Base-by-base conservation (phyloP, 1,284 basidiomycete genomes). In the Austropuccinia psidii region DNA sequence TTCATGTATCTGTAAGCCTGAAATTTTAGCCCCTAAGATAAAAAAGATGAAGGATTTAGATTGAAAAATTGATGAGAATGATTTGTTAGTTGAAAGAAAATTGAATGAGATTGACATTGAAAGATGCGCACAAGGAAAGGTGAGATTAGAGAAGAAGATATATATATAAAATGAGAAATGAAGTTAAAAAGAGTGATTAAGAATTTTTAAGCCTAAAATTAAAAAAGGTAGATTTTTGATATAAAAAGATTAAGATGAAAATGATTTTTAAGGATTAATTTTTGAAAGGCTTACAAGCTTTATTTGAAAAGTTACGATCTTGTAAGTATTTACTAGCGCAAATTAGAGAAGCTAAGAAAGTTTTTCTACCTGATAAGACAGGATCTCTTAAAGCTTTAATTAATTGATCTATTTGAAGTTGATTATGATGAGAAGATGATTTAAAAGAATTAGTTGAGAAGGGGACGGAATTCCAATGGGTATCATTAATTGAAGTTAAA, bases 281-380 rank as follows among this genome's bases (percentile, higher is more conserved):
- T n/a, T n/a, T n/a, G n/a, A n/a, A 11, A 50, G 19, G 35, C 67
- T 70, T 3, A 70, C 67, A 75, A 27, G 60, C 50, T 33, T 77
- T 72, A 80, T 96, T 95, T 17, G 90, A 92, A 79, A 93, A 96
- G 68, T 90, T 92, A 72, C 90, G 88, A 79, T 97, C 93, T 82
- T 94, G 91, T 74, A 90, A 86, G 80, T 94, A 95, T 80, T 97
- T 96, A 33, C 89, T 89, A 0, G 93, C 92, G 54, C 92, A 84
- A 75, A 96, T 91, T 43, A 96, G 83, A 0, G 90, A 87, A 0
- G 91, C 91, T 8, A 96, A 84, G 81, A 96, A 95, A 1, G 91
- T 87, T 49, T 92, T 86, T 21, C 92, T 85, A 1, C 92, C 90
- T 79, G 93, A 95, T 45, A 91, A 84, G 27, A 93, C 84, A 0